A percentile compares a stretch with the other conserved stretches of the same genome.
Evolutionary conservation across 1,284 basidiomycete genomes (phyloP).

Genomic region (Heterobasidion parviporum): DNA sequence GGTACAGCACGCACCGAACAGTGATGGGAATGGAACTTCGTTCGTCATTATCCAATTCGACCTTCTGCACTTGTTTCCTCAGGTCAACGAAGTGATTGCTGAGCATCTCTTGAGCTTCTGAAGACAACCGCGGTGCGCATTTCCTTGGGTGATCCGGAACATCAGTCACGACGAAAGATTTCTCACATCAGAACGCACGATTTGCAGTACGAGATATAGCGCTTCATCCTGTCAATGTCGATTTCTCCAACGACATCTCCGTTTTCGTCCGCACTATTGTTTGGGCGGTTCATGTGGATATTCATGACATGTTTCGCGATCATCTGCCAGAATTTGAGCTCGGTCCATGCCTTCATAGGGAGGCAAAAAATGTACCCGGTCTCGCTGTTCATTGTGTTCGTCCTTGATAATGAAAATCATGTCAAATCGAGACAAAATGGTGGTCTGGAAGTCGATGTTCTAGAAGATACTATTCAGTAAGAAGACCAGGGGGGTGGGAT

Average conservation of each 20-base stretch:
- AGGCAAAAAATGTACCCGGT: slow-evolving; percentile 50
- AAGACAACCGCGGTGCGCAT: slow-evolving; percentile 90
- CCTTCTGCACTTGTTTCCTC: slow-evolving; percentile 91
- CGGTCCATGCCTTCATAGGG: background rate
- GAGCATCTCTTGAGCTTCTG: slow-evolving; percentile 94
- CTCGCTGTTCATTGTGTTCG: slow-evolving; percentile 92
- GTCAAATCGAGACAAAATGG: slow-evolving; percentile 96
- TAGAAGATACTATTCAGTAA: slow-evolving; percentile 20
- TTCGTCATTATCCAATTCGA: slow-evolving; percentile 96
- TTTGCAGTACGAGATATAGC: slow-evolving; percentile 95
- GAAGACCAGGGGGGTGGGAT: background rate
- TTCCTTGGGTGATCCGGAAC: slow-evolving; percentile 44
- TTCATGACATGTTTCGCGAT: slow-evolving; percentile 99
- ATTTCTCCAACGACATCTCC: slow-evolving; percentile 84
- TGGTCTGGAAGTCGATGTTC: slow-evolving; percentile 99
- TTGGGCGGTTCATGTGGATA: slow-evolving; percentile 92
- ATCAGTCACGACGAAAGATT: background rate
- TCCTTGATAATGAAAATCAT: slow-evolving; percentile 99
- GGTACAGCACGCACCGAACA: slow-evolving; percentile 59
- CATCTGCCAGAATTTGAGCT: slow-evolving; percentile 40
- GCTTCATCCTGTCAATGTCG: slow-evolving; percentile 97
- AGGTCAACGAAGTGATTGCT: slow-evolving; percentile 95
- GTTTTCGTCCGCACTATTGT: slow-evolving; percentile 49
- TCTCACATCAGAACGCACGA: slow-evolving; percentile 39
- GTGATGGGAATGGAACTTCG: slow-evolving; percentile 98